Base-by-base conservation (phyloP, 2,329 filamentous ascomycete species). In the Dactylella cylindrospora region DNA sequence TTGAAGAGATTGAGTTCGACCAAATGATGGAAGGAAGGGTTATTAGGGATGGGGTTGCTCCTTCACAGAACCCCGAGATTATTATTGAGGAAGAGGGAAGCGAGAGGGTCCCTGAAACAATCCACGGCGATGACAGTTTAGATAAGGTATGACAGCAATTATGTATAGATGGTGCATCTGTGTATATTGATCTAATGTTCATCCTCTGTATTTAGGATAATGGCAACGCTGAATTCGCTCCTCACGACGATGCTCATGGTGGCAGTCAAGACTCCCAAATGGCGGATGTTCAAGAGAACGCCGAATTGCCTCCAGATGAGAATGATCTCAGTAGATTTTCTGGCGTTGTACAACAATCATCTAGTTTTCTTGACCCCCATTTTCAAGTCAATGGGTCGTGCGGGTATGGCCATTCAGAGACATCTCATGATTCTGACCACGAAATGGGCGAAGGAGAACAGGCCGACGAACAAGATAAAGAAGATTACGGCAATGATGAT, bases 381-480 rank as follows among this genome's bases (percentile, higher is more conserved):
- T 61, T 61, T 26, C 55, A 53, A 44, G 53, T 43, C 1, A 61
- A 61, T 41, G 55, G 47, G 23, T 61, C 55, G 6, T 52, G 50
- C 13, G 55, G 55, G 12, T 47, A 61, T 26, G 47, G 43, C 5
- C 47, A 61, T 19, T 41, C 40, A 10, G 55, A 61, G 23, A 36
- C 49, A 10, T 47, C 47, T 5, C 28, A 49, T 13, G 55, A 53
- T 13, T 29, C 38, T 8, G 47, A 51, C 10, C 35, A 5, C 26
- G 41, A 61, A 12, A 13, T 15, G 17, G 44, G 33, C 13, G 33
- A 29, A 10, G 50, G 15, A 10, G 26, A 50, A 33, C n/a, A n/a
- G n/a, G n/a, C 15, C 19, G 13, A 20, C 15, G 39, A 13, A 4
- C 29, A 53, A 17, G 39, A 44, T 13, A n/a, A n/a, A n/a, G 25